Percentiles rank a stretch among this genome's conserved stretches.
Conservation (phyloP, 2,329 filamentous ascomycete genomes). For the Beauveria pseudobassiana region DNA sequence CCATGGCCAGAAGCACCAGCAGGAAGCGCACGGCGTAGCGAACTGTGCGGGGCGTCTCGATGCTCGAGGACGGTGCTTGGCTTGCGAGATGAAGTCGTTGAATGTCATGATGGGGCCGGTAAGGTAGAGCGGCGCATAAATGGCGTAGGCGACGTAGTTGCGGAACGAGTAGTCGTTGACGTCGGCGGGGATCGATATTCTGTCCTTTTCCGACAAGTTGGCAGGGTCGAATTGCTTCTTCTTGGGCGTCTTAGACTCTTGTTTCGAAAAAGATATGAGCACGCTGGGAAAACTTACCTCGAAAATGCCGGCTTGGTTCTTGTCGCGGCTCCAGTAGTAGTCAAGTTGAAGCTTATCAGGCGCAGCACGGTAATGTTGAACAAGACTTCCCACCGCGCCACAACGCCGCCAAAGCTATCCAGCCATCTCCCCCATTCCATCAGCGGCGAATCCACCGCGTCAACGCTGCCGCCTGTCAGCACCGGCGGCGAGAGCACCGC, state of each 20-base stretch:
- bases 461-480: constrained; percentile 27
- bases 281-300: constrained; percentile 57
- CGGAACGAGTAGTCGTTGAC: constrained; percentile 66
- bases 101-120: constrained; percentile 92
- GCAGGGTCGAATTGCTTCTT: constrained; percentile 94
- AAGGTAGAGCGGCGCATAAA: constrained; percentile 91
- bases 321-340: constrained; percentile 83
- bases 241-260: constrained; percentile 62
- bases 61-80: constrained; percentile 62
- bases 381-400: constrained; percentile 88
- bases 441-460: constrained; percentile 26
- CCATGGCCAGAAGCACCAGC: constrained; percentile 77
- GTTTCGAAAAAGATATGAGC: too few species aligned
- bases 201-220: constrained; percentile 80
- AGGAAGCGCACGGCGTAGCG: constrained; percentile 80
- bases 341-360: constrained; percentile 93
- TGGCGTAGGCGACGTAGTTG: constrained; percentile 81
- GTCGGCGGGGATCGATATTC: constrained; percentile 68
- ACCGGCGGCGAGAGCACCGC: constrained; percentile 35
- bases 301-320: constrained; percentile 55
- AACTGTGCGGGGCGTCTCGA: constrained; percentile 62
- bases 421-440: constrained; percentile 62
- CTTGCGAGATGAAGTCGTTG: constrained; percentile 93
- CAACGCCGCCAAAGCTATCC: constrained; percentile 75
- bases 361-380: constrained; percentile 94